Base-by-base conservation (phyloP, 2,329 filamentous ascomycete species). In the Ophiocordyceps camponoti-floridani region DNA sequence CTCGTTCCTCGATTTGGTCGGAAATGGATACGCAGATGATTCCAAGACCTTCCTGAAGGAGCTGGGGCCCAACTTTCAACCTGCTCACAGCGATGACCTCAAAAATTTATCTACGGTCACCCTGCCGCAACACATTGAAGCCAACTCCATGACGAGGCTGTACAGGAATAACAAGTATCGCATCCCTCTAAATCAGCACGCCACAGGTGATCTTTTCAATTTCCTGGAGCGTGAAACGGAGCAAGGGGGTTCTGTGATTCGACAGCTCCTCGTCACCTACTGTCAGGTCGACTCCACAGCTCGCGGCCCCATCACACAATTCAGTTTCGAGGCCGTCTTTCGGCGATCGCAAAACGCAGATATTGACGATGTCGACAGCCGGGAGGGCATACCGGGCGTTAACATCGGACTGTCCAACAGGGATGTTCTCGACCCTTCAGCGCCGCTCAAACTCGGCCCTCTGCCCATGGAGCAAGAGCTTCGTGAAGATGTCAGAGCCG, bases 121-220 rank as follows among this genome's bases (percentile, higher is more conserved):
- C 7, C 66, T 91, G 1, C 79, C 86, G 0, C 75, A 84, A 47
- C 91, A 98, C 56, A 68, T 91, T 9, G 68, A 77, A 37, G 79
- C 85, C 47, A 93, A 91, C 56, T 60, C 74, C 2, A 73, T 82
- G n/a, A 81, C 84, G 7, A 84, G 82, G 58, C 67, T 91, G 3
- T 98, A 95, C 60, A 75, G 77, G 38, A 75, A 79, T 46, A 89
- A 88, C 67, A 91, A 86, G 59, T 98, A 96, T 58, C 77, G 86
- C 12, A 72, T 98, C 33, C 86, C 86, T 0, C 67, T 98, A n/a
- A 95, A 88, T 54, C 80, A 82, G 46, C 82, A 88, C 52, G 80
- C 87, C 1, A 87, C 84, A 47, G 80, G 79, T 46, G 84, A 84
- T 48, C 72, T 96, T 9, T 82, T 94, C 55, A 83, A 87, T 53